Conservation (phyloP, 1,284 basidiomycete genomes). For the Rhodotorula glutinis region DNA sequence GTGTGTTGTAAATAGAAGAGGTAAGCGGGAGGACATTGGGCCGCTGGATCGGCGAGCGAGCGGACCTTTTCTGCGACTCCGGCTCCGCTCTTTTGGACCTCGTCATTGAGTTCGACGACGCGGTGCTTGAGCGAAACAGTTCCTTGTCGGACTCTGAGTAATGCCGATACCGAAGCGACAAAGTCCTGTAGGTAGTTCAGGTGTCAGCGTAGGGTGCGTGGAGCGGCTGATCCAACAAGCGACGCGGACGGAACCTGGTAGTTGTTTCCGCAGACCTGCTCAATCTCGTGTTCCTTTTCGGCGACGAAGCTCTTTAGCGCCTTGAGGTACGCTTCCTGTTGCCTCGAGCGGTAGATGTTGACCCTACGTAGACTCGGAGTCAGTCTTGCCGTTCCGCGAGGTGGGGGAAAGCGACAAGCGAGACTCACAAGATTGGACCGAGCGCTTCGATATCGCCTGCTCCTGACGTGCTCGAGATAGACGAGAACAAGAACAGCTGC, state of each 20-base stretch:
- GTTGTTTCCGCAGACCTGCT: conserved; percentile 90
- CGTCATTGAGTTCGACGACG: conserved; percentile 58
- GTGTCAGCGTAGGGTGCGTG: neutral
- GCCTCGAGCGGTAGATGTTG: conserved; percentile 75
- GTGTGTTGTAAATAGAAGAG: neutral
- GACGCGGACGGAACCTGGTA: conserved; percentile 62
- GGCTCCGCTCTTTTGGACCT: conserved; percentile 65
- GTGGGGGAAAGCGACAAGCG: conserved; percentile 46
- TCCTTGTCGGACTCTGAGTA: conserved; percentile 83
- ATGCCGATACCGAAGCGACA: conserved; percentile 88
- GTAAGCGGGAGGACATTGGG: too few relatives aligned
- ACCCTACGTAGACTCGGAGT: conserved; percentile 1
- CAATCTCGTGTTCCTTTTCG: conserved; percentile 93
- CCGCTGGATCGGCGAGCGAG: neutral
- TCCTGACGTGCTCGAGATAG: conserved; percentile 42
- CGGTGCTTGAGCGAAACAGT: conserved; percentile 56
- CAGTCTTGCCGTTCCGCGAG: neutral
- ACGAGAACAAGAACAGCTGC: conserved; percentile 78
- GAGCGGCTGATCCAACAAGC: too few relatives aligned
- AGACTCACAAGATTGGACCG: conserved; percentile 68
- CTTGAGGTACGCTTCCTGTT: conserved; percentile 86
- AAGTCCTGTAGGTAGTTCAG: conserved; percentile 62
- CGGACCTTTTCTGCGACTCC: conserved; percentile 73
- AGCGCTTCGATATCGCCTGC: conserved; percentile 71
- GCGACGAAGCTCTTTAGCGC: conserved; percentile 81